Base-by-base conservation (phyloP, 805 yeast species). In the Hanseniaspora opuntiae region DNA sequence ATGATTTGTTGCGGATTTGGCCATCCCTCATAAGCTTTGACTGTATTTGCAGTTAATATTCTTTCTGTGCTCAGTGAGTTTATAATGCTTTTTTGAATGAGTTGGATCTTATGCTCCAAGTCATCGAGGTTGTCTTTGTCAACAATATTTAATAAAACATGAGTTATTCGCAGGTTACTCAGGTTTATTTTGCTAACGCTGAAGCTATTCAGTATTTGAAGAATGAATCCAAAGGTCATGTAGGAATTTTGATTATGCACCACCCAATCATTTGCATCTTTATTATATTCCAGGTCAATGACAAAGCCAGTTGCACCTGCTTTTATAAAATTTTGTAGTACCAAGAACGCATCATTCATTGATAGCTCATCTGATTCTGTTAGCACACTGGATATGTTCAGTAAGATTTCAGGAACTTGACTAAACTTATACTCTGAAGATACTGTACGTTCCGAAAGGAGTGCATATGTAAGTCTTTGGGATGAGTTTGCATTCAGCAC, bases 281-380 rank as follows among this genome's bases (percentile, higher is more conserved):
- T 12, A 14, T 36, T 39, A 25, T 51, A 51, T 12, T 51, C 38
- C 24, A 51, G 24, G 38, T 51, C 54, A 6, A 51, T 28, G 16
- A 36, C 22, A 44, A 51, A 36, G 11, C 54, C 54, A 4, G 22
- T 25, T 4, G 32, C 44, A 12, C 54, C 54, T 14, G 38, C 46
- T 12, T 28, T 30, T 8, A 51, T 19, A 9, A 51, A 11, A 33
- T 51, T 51, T 28, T 24, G 16, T 16, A 51, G 12, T 28, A 24
- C 25, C 20, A 20, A 6, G 8, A 10, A 9, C 12, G 40, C 28
- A 10, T 28, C 25, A 4, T 16, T 4, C 11, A 3, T 7, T 12
- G 17, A 16, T 7, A 19, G 10, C 17, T 20, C 25, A 1, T 19
- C 16, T n/a, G 28, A 3, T 3, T 35, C 5, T 10, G 7, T 12